Base-by-base conservation (phyloP, 2,329 filamentous ascomycete genomes). In the Aureobasidium melanogenum region DNA sequence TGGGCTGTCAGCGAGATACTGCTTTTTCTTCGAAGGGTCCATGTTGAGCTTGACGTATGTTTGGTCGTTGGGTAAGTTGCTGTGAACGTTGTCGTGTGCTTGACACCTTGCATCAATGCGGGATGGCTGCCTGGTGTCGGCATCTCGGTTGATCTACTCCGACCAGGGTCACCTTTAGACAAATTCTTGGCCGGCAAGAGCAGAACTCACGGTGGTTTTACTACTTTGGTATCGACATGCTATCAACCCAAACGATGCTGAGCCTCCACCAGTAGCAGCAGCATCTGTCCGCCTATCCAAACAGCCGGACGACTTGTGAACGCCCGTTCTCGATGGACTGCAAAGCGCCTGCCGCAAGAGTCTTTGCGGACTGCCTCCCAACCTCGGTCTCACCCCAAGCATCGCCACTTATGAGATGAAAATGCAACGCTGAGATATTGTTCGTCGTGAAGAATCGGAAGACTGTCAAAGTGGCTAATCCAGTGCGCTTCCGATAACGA, bases 1-100 rank as follows among this genome's bases (percentile, higher is more conserved):
- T 48, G 94, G 94, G 65, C 88, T 87, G 75, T 99, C 94, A 50
- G 94, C 92, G 64, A 96, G 82, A 74, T 96, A 97, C 72, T 96
- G 88, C 73, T 78, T 77, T 44, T 79, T 72, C 7, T 72, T 72
- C 39, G 75, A 70, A 9, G 71, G 69, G 64, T 79, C 77, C 70
- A 80, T 79, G 36, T n/a, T 34, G 36, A 17, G 2, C 14, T 39
- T 14, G 17, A 15, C 44, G 39, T 24, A 7, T 41, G 51, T 39
- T 38, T 32, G 52, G 3, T 24, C 32, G 32, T 5, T 44, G 26
- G n/a, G 5, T 14, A 32, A 22, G 51, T 41, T 22, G 15, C 7
- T 30, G 52, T 26, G 10, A 10, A 54, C 8, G 10, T 15, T 32
- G 52, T 22, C 36, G n/a, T n/a, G n/a, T 9, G 52, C 38, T 44